Base-by-base conservation (phyloP, 495 filamentous ascomycete species). In the Penicillium turbatum region DNA sequence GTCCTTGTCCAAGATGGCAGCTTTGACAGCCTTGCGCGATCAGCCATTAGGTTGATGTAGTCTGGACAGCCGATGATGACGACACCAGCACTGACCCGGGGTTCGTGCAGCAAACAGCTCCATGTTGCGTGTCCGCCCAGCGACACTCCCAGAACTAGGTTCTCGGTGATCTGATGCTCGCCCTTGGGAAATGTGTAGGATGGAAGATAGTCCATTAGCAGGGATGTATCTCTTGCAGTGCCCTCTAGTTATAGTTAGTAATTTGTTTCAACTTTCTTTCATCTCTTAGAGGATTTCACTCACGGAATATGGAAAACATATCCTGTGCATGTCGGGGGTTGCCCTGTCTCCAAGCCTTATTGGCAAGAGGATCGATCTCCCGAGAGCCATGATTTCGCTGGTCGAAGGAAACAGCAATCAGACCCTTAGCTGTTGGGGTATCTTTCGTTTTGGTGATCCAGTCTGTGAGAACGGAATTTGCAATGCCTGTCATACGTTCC, bases 21-120 rank as follows among this genome's bases (percentile, higher is more conserved):
- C 59, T 86, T 89, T 0, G 89, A 91, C 38, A 86, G 71, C 19
- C 81, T 72, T 1, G 91, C 91, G 6, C 91, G 88, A 61, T 93
- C 85, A 15, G 74, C 75, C 80, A 95, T 84, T 19, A 96, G 71
- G 66, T 86, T 73, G 55, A 84, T 79, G 62, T 86, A 96, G 70
- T 98, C 92, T 0, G 92, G 89, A 66, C 90, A 95, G 13, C 92
- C 93, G 47, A 98, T 87, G 31, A 96, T 79, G 21, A 88, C 75
- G 8, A 95, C 81, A 0, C 80, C 90, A 3, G 89, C 83, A 7
- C 74, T 82, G 36, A 97, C 78, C 48, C 91, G 78, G 27, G 87
- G 82, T 21, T 96, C 91, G 34, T 85, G 81, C 37, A 96, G 76
- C 34, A 96, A 65, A 10, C 84, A 75, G 60, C 91, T 85, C 87